phyloP scores from a whole-genome alignment of 225 moss, liverwort and hornwort species.

The Bryum argenteum region DNA sequence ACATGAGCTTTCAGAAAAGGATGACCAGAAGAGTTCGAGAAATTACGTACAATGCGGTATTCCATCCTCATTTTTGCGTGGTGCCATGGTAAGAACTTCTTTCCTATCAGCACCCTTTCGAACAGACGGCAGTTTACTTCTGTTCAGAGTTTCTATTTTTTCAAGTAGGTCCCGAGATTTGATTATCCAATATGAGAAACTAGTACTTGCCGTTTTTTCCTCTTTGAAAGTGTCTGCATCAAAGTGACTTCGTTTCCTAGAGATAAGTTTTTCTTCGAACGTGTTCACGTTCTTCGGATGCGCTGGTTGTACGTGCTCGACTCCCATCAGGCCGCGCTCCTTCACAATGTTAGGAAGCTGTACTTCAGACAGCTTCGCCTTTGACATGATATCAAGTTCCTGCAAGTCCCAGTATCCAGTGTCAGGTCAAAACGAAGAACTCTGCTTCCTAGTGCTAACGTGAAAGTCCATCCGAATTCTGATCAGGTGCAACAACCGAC shows the following conservation, averaged over 20 bases:
- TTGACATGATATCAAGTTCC: conserved; percentile 42
- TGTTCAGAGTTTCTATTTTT: conserved; percentile 49
- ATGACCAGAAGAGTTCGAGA: conserved; percentile 22
- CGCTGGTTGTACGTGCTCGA: conserved; percentile 37
- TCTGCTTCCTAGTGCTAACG: conserved; percentile 18
- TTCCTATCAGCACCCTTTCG: conserved; percentile 7
- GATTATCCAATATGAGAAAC: conserved; percentile 36
- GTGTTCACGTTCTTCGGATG: conserved; percentile 23
- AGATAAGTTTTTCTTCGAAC: conserved; percentile 17
- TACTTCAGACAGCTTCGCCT: conserved; percentile 37
- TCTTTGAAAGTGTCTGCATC: conserved; percentile 24
- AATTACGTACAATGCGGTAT: conserved; percentile 42
- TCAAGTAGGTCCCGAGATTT: conserved; percentile 45
- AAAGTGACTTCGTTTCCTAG: conserved; percentile 36
- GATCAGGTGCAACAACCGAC: conserved; percentile 16
- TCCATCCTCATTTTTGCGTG: conserved; percentile 17
- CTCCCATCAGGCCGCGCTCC: conserved; percentile 48
- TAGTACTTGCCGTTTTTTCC: conserved; percentile 24
- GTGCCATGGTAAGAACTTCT: conserved; percentile 4
- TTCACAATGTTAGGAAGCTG: conserved; percentile 50
- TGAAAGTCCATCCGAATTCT: conserved; percentile 14
- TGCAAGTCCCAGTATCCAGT: conserved; percentile 34
- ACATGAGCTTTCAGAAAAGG: not conserved
- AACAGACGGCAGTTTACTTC: conserved; percentile 15
- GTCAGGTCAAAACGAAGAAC: conserved; percentile 15